These are phyloP conservation scores for Puccinia coronata DNA, from an alignment of 1,284 basidiomycete genomes.

Conservation along the genomic window DNA sequence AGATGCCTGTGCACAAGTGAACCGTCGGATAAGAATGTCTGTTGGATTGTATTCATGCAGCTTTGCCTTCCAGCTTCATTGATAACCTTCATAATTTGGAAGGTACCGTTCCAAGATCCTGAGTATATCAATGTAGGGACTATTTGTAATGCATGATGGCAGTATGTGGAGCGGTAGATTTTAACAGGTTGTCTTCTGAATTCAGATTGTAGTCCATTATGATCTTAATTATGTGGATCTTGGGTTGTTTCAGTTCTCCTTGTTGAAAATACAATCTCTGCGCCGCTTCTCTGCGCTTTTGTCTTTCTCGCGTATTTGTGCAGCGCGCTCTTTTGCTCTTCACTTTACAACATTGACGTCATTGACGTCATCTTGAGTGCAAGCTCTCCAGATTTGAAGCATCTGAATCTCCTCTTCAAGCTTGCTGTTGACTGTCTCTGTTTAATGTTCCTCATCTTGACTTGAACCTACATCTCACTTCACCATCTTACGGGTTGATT, in stretches of 20 bases:
- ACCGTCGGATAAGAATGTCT: not conserved
- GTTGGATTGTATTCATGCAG: not conserved
- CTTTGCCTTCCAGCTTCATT: not conserved
- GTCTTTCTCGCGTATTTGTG: no score
- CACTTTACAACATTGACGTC: no score
- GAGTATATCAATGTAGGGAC: conserved; percentile 12
- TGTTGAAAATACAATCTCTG: no score
- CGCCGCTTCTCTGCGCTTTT: no score
- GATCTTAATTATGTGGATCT: not conserved
- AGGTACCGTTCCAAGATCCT: not conserved
- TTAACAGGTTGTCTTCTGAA: not conserved
- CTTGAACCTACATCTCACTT: no score
- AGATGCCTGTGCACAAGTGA: not conserved
- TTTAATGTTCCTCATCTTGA: no score
- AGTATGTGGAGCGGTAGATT: not conserved
- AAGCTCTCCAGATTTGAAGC: no score
- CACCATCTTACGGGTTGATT: no score
- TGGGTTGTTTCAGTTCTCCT: not conserved
- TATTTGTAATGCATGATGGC: not conserved
- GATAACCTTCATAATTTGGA: not conserved
- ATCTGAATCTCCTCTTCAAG: no score
- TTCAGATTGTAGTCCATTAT: not conserved
- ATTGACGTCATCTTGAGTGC: no score
- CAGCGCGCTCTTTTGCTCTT: no score
- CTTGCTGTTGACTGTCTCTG: no score